These are phyloP conservation scores for Lycium ferocissimum DNA, from an alignment of 257 asterid species.

Conservation along the genomic window DNA sequence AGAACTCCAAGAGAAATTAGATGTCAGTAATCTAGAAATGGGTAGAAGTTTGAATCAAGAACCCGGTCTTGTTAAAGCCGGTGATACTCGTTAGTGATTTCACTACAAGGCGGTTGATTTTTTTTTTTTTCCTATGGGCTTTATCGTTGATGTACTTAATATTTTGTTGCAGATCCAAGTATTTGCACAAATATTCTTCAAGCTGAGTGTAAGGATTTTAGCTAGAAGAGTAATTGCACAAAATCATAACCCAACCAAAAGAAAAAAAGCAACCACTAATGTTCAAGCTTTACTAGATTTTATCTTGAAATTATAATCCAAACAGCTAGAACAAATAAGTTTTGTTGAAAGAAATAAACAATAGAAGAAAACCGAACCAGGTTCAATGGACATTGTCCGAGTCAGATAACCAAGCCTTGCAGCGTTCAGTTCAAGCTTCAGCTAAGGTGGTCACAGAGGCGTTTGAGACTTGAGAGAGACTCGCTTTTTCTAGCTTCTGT, in stretches of 20 bases:
- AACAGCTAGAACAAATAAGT: background rate
- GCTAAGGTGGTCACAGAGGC: background rate
- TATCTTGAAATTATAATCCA: background rate
- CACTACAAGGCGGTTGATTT: background rate
- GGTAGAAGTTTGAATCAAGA: background rate
- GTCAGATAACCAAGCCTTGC: background rate
- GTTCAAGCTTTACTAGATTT: background rate
- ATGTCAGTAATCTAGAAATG: slow-evolving; percentile 4
- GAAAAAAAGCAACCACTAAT: background rate
- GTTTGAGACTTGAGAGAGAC: background rate
- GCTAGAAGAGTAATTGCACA: background rate
- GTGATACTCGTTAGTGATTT: background rate
- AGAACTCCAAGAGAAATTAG: background rate
- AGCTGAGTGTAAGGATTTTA: background rate
- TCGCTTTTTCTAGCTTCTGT: background rate
- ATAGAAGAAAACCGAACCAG: background rate
- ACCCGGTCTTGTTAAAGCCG: background rate
- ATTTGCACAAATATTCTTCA: background rate
- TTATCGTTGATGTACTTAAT: background rate
- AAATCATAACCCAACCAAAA: background rate
- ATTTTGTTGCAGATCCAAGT: background rate
- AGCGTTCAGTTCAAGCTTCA: background rate
- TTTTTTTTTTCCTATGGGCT: background rate
- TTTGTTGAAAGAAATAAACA: background rate
- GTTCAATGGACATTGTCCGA: background rate